Evolutionary conservation across 768 basidiomycete genomes (phyloP), one percentile per base, ranked within the genome.

Genomic region (Scleroderma citrinum): DNA sequence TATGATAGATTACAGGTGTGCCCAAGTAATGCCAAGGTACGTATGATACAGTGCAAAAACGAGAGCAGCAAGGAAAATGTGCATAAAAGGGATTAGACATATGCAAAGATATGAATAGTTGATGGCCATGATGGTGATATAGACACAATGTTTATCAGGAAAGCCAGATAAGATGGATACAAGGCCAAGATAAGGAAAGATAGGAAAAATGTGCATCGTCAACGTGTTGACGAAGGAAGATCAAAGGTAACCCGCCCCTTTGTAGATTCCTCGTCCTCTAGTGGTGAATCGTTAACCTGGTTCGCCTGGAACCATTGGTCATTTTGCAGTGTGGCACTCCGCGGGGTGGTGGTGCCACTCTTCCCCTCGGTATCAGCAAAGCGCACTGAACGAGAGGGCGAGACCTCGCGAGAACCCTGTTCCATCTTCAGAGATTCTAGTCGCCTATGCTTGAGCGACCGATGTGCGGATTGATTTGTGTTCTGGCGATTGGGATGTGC

Each of bases 231-330:
- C n/a, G 51, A 32, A 47, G 37, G 34, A 17, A 55, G 48, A 12
- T 63, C 59, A 17, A 67, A 59, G 3, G 57, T 44, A 10, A 58
- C 56, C 35, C 48, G 54, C 8, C 55, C 54, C 44, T 32, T 56
- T 6, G 44, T 37, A 44, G 54, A 51, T 32, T 58, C 55, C 2
- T 48, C 21, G 21, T 57, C 59, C 11, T 61, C 54, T 39, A 13
- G 19, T 23, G 38, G 38, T 69, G 48, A 69, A 70, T 42, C 68
- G 76, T 17, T 68, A 11, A 84, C 83, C 0, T 89, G 86, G 82
- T 82, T 84, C 0, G 83, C 83, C 55, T 89, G 86, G 86, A 90
- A 88, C 61, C 88, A 85, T 60, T 39, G 38, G 20, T 64, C 58
- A 12, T 56, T 60, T 55, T 59, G 59, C 26, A 45, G 36, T 24